Evolutionary conservation across 1,139 yeast species (phyloP).

Genomic region (Nakaseomyces sp.): DNA sequence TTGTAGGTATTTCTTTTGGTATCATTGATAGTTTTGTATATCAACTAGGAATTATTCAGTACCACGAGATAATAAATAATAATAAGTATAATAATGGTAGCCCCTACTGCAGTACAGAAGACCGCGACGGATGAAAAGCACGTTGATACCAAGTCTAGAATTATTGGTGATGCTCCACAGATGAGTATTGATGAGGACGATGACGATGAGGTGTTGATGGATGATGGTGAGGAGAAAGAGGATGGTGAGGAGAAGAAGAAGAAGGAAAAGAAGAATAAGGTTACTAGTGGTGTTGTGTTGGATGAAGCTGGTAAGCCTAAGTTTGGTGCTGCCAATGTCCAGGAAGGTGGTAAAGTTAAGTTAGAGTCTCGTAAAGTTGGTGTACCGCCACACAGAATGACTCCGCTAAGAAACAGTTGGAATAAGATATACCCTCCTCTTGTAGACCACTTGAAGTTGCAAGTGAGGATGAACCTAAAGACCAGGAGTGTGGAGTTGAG

Average conservation of each 20-base stretch:
- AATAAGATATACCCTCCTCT: conserved; percentile 89
- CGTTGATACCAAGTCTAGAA: conserved; percentile 12
- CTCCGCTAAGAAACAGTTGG: conserved; percentile 87
- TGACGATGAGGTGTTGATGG: conserved; percentile 66
- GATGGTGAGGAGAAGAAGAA: conserved; percentile 8
- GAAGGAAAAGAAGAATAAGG: conserved; percentile 30
- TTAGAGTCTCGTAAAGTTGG: conserved; percentile 80
- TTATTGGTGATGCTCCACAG: conserved; percentile 24
- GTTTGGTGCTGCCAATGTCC: conserved; percentile 58
- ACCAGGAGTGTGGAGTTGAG: conserved; percentile 79
- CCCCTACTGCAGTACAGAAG: conserved; percentile 51
- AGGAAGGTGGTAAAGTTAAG: conserved; percentile 52
- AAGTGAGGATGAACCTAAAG: conserved; percentile 88
- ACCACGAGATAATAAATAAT: too few species aligned
- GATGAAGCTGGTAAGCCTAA: conserved; percentile 89
- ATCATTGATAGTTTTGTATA: too few species aligned
- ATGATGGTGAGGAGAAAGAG: conserved; percentile 30
- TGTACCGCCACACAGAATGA: conserved; percentile 94
- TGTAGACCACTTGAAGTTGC: conserved; percentile 87
- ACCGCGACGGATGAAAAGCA: conserved; percentile 22
- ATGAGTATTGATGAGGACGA: conserved; percentile 23
- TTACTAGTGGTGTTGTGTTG: conserved; percentile 49
- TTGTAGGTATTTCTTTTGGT: too few species aligned
- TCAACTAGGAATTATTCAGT: too few species aligned
- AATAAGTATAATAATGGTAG: conserved; percentile 43